Evolutionary conservation across 192 early-diverging fungal species (phyloP), one percentile per base, ranked within the genome.

Genomic region (Chytriomyces hyalinus): DNA sequence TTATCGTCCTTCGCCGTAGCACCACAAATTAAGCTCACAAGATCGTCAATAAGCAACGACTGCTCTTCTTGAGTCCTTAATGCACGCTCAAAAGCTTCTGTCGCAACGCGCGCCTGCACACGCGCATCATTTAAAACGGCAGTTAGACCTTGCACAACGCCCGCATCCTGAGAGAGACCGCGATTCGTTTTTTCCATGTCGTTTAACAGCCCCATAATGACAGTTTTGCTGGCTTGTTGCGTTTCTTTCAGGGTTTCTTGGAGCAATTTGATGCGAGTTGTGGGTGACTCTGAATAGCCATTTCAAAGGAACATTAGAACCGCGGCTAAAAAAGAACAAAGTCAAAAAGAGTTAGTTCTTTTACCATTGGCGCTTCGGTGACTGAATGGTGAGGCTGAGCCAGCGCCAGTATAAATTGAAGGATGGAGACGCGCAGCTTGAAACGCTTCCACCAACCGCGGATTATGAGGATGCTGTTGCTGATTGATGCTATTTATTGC

Each of bases 201-300:
- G n/a, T 24, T 24, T 24, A 68, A 68, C n/a, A 68, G 67, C 8
- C 47, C 47, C 13, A 48, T 17, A 48, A 68, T 68, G 44, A 68
- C 67, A 1, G 26, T 20, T 36, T 36, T 46, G 67, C 67, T 68
- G 9, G 67, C 47, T 43, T 49, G 26, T 10, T 44, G 67, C 8
- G 67, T 68, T 24, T 43, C 67, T 13, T 20, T 36, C 67, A 68
- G 44, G 9, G 47, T 68, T 10, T 9, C 44, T 68, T 68, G 24
- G 13, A 68, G 47, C 15, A 46, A n/a, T 49, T 48, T 9, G 44
- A 68, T 68, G 9, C 47, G 67, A 15, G 36, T 28, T 17, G 47
- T 49, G 9, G 67, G 67, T 11, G 44, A 20, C 36, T 13, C 67
- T 68, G 44, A 17, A 20, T 20, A 8, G 26, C 13, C 46, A 68